Percentiles rank a stretch among this genome's conserved stretches.
Conservation (phyloP, 768 basidiomycete genomes). For the Calocera viscosa region DNA sequence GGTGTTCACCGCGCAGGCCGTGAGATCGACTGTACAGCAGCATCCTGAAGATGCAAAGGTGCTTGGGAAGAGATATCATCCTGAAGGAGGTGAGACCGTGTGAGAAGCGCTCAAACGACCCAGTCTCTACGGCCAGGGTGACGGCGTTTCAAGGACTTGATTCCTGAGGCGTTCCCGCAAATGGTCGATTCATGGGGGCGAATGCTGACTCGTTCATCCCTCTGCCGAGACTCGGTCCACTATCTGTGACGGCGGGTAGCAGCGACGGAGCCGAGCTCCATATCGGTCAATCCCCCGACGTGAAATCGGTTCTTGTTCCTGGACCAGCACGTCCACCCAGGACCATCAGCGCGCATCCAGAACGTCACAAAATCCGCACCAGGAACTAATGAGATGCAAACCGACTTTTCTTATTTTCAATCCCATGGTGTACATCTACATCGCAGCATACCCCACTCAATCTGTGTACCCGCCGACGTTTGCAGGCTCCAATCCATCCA, state of each 20-base stretch:
- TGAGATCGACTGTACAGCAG: not conserved
- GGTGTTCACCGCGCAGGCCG: not conserved
- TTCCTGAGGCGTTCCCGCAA: not conserved
- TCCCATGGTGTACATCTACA: not conserved
- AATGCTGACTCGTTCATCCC: too few relatives aligned
- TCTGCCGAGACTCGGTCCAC: too few relatives aligned
- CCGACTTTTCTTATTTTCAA: not conserved
- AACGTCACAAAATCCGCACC: too few relatives aligned
- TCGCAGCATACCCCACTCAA: slow-evolving; percentile 28
- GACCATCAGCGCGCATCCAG: too few relatives aligned
- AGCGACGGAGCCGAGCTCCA: too few relatives aligned
- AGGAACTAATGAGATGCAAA: not conserved
- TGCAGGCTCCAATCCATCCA: slow-evolving; percentile 45
- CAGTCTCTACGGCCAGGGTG: not conserved
- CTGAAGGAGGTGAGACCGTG: not conserved
- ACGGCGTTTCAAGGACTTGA: not conserved
- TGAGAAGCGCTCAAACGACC: not conserved
- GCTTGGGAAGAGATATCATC: not conserved
- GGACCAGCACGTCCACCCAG: too few relatives aligned
- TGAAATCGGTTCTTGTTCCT: too few relatives aligned
- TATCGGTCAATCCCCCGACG: too few relatives aligned
- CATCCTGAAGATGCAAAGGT: not conserved
- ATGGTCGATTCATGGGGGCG: too few relatives aligned
- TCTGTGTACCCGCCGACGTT: slow-evolving; percentile 74
- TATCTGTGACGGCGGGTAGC: too few relatives aligned